Conservation (phyloP, 305 asterid genomes). For the Solanum hybrid region DNA sequence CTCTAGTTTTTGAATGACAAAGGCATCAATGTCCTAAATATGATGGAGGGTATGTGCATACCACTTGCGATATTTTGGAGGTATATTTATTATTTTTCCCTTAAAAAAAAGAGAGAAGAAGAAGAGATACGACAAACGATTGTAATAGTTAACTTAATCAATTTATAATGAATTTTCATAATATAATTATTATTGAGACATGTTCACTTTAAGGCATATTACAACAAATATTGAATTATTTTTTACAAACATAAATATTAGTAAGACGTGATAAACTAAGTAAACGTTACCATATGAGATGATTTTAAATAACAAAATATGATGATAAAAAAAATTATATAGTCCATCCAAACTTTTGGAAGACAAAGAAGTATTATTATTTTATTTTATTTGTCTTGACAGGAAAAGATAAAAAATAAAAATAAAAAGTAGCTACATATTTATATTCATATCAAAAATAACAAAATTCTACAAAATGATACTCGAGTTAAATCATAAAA, state of each 20-base stretch:
- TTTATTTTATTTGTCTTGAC: not conserved
- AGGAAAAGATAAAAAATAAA: not conserved
- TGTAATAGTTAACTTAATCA: not conserved
- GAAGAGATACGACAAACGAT: not conserved
- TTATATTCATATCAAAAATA: not conserved
- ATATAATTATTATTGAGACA: not conserved
- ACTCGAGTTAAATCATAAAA: not conserved
- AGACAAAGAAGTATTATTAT: not conserved
- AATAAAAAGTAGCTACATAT: not conserved
- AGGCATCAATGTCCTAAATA: not conserved
- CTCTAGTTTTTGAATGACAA: not conserved
- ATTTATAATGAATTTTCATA: not conserved
- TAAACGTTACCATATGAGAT: not conserved
- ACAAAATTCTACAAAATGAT: not conserved
- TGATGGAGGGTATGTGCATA: not conserved
- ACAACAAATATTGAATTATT: not conserved
- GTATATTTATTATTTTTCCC: not conserved
- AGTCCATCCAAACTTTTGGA: not conserved
- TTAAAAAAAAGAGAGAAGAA: not conserved
- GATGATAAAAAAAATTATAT: not conserved
- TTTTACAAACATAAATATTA: not conserved
- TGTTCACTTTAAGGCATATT: not conserved
- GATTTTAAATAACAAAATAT: not conserved
- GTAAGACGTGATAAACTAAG: not conserved
- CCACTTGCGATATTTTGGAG: not conserved